phyloP scores from a whole-genome alignment of 768 basidiomycete genomes.

The Dioszegia crocea region DNA sequence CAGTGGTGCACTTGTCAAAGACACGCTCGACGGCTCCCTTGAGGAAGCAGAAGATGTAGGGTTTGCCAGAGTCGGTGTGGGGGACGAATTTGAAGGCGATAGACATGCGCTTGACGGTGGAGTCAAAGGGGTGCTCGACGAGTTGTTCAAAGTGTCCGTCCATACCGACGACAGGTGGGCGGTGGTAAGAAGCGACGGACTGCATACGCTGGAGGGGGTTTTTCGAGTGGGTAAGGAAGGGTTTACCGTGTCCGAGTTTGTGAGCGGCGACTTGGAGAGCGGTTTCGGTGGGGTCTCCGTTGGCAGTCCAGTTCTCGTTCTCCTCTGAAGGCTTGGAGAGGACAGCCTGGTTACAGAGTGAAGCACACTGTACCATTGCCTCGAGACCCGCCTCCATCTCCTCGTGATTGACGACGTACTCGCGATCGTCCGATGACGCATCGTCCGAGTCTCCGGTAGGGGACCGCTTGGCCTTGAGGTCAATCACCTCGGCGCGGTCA shows the following conservation, averaged over 20 bases:
- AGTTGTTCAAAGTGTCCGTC: slow-evolving; percentile 49
- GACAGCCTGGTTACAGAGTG: slow-evolving; percentile 52
- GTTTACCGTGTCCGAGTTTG: slow-evolving; percentile 55
- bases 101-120: slow-evolving; percentile 57
- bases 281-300: slow-evolving; percentile 59
- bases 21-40: slow-evolving; percentile 55
- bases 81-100: slow-evolving; percentile 41
- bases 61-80: slow-evolving; percentile 2
- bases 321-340: slow-evolving; percentile 41
- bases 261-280: slow-evolving; percentile 59
- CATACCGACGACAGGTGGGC: slow-evolving; percentile 5
- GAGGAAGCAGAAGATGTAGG: slow-evolving; percentile 41
- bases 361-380: slow-evolving; percentile 49
- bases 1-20: slow-evolving; percentile 54
- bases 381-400: slow-evolving; percentile 43
- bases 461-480: slow-evolving; percentile 16
- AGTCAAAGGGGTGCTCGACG: slow-evolving; percentile 56
- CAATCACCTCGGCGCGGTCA: slow-evolving; percentile 10
- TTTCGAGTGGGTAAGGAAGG: slow-evolving; percentile 44
- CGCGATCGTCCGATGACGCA: slow-evolving; percentile 15
- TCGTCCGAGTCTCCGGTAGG: slow-evolving; percentile 17
- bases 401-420: slow-evolving; percentile 37
- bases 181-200: slow-evolving; percentile 14
- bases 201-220: slow-evolving; percentile 7
- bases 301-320: slow-evolving; percentile 53